These are phyloP conservation scores for Leccinum pellstonianum DNA, from an alignment of 768 basidiomycete genomes.

Conservation along the genomic window DNA sequence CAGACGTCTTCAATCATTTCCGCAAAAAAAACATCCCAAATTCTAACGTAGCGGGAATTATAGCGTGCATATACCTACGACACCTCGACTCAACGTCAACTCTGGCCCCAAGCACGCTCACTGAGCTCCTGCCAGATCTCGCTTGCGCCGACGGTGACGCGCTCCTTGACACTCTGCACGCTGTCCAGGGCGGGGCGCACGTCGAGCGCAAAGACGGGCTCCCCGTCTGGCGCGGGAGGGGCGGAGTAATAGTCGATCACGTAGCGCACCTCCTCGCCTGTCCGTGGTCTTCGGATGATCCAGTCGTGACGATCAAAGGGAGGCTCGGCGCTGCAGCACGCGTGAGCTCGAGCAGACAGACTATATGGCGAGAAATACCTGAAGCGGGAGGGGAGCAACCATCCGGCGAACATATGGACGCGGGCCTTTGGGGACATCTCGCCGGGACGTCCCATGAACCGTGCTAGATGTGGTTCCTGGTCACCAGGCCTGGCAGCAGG, in stretches of 20 bases:
- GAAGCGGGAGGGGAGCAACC: conserved; percentile 86
- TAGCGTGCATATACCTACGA: conserved; percentile 2
- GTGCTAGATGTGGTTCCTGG: conserved; percentile 70
- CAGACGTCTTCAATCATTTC: too few species aligned
- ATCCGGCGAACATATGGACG: conserved; percentile 81
- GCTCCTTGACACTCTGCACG: conserved; percentile 69
- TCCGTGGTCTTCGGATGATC: conserved; percentile 79
- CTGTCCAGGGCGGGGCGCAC: conserved; percentile 94
- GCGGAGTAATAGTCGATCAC: conserved; percentile 99
- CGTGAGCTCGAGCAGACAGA: conserved; percentile 1
- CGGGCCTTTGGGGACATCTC: conserved; percentile 94
- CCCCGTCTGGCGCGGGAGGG: conserved; percentile 84
- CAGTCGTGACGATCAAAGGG: conserved; percentile 99
- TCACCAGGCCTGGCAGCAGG: conserved; percentile 42
- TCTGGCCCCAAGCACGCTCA: conserved; percentile 28
- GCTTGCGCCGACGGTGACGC: conserved; percentile 67
- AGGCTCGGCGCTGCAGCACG: conserved; percentile 65
- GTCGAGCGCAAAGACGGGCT: conserved; percentile 93
- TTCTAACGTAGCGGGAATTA: too few species aligned
- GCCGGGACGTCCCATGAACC: conserved; percentile 88
- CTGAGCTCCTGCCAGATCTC: conserved; percentile 58
- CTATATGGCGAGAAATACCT: conserved; percentile 52
- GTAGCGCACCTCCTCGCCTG: conserved; percentile 85
- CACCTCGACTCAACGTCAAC: conserved; percentile 8
- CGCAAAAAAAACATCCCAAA: too few species aligned